Percentiles rank a stretch among this genome's conserved stretches.
Conservation (phyloP, 2,329 filamentous ascomycete genomes). For the Fusarium keratoplasticum region DNA sequence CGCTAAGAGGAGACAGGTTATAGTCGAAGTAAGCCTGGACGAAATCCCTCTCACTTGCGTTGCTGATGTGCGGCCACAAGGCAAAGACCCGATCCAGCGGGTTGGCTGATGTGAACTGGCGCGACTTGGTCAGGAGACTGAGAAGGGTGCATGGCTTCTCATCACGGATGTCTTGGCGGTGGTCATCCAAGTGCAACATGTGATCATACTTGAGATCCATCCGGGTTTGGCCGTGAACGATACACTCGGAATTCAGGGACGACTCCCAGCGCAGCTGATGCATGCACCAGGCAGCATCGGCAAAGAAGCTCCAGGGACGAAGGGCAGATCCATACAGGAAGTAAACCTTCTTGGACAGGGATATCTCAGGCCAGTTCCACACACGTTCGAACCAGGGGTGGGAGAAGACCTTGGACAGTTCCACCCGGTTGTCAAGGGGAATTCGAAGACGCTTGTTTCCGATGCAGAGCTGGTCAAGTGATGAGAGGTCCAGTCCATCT, state of each 20-base stretch:
- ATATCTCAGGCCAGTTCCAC: slow-evolving; percentile 15
- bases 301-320: slow-evolving; percentile 11
- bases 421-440: slow-evolving; percentile 6
- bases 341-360: slow-evolving; percentile 13
- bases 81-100: slow-evolving; percentile 12
- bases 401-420: slow-evolving; percentile 11
- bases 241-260: slow-evolving; percentile 11
- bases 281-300: slow-evolving; percentile 12
- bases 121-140: slow-evolving; percentile 11
- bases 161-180: slow-evolving; percentile 4
- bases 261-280: slow-evolving; percentile 13
- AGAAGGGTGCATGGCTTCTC: slow-evolving; percentile 3
- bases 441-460: slow-evolving; percentile 9
- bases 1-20: slow-evolving; percentile 1
- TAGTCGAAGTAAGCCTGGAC: slow-evolving; percentile 13
- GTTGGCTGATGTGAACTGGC: slow-evolving; percentile 9
- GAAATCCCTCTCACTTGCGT: background rate
- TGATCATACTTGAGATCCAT: slow-evolving; percentile 15
- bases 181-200: slow-evolving; percentile 10
- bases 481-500: slow-evolving; percentile 8
- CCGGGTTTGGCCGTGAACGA: slow-evolving; percentile 9
- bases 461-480: slow-evolving; percentile 10
- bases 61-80: slow-evolving; percentile 10
- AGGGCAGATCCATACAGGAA: slow-evolving; percentile 12
- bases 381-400: slow-evolving; percentile 11